phyloP scores from a whole-genome alignment of 371 early-diverging fungal genomes.

The Fennellomyces sp. region DNA sequence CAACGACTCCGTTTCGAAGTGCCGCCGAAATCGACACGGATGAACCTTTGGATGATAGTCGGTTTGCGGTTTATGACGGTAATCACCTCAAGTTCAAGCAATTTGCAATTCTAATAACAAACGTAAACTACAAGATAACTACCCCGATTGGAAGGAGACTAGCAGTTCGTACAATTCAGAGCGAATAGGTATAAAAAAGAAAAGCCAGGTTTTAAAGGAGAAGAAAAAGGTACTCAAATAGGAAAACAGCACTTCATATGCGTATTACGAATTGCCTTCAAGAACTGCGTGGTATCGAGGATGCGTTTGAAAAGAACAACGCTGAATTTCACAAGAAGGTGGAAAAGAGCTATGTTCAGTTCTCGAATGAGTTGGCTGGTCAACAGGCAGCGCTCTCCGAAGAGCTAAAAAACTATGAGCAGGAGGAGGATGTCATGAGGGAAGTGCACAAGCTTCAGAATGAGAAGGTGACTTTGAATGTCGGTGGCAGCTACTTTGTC shows the following conservation, averaged over 20 bases:
- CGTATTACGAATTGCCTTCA: constrained; percentile 24
- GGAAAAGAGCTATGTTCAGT: constrained; percentile 19
- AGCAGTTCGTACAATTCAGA: constrained; percentile 22
- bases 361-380: constrained; percentile 21
- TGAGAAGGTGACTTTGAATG: constrained; percentile 47
- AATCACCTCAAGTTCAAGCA: neutral
- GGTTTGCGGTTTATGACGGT: constrained; percentile 25
- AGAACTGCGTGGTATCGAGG: constrained; percentile 31
- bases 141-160: constrained; percentile 26
- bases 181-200: constrained; percentile 25
- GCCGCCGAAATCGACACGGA: constrained; percentile 10
- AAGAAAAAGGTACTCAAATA: neutral
- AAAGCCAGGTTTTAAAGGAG: neutral
- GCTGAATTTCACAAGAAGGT: constrained; percentile 26
- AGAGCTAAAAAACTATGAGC: constrained; percentile 27
- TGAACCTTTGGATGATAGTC: constrained; percentile 11
- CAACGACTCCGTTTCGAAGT: constrained; percentile 13
- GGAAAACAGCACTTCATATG: constrained; percentile 11
- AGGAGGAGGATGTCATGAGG: constrained; percentile 28
- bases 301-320: constrained; percentile 25
- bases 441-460: constrained; percentile 32
- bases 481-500: constrained; percentile 43
- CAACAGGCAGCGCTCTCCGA: constrained; percentile 16
- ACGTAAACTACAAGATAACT: constrained; percentile 5
- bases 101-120: neutral